These are phyloP conservation scores for Ambrosia artemisiifolia DNA, from an alignment of 129 eudicot species.

Conservation along the genomic window DNA sequence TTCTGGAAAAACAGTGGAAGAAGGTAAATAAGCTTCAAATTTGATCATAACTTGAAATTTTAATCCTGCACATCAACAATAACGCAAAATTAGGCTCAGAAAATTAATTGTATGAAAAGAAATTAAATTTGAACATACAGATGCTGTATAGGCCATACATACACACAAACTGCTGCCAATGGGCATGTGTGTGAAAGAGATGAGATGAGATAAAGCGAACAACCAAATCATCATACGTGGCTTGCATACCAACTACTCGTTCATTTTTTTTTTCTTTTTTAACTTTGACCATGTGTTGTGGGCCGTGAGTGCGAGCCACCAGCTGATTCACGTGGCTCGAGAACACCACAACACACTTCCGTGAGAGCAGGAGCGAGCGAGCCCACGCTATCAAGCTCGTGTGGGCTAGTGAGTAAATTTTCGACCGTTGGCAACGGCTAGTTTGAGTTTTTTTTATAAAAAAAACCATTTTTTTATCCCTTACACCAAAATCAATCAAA, in stretches of 20 bases:
- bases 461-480: no score
- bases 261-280: neutral
- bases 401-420: no score
- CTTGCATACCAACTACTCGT: slow-evolving; percentile 8
- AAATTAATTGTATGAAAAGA: neutral
- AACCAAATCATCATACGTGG: slow-evolving; percentile 8
- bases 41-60: neutral
- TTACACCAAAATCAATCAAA: no score
- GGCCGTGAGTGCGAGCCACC: no score
- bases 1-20: slow-evolving; percentile 16
- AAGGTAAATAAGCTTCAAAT: slow-evolving; percentile 27
- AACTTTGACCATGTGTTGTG: no score
- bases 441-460: no score
- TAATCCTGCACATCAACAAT: neutral
- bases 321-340: no score
- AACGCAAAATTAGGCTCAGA: neutral
- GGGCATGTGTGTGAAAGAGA: neutral
- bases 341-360: no score
- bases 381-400: no score
- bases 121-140: neutral
- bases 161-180: neutral
- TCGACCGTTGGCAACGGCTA: no score
- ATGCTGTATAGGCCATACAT: neutral
- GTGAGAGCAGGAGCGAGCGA: no score
- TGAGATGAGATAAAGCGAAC: slow-evolving; percentile 12